Evolutionary conservation across 2,329 filamentous ascomycete species (phyloP).

Genomic region (Calonectria hongkongensis): DNA sequence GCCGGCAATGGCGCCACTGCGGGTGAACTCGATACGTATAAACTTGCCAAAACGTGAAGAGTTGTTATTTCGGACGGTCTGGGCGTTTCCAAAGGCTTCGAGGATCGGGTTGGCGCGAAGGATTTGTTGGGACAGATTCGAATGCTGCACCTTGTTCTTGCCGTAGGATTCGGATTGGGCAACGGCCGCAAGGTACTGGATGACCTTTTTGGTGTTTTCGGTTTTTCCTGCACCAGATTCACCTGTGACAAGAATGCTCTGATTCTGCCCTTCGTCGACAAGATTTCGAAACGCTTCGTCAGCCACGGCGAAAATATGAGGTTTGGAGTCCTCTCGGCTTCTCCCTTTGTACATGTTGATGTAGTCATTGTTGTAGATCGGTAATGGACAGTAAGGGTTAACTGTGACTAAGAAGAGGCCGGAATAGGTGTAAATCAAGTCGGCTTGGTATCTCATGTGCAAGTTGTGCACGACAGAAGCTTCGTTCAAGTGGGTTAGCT

Average conservation of each 20-base stretch:
- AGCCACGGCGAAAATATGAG: slow-evolving; percentile 98
- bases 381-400: slow-evolving; percentile 95
- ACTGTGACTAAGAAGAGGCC: slow-evolving; percentile 97
- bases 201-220: slow-evolving; percentile 99
- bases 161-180: slow-evolving; percentile 86
- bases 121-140: slow-evolving; percentile 96
- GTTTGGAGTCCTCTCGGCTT: slow-evolving; percentile 93
- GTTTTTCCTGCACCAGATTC: slow-evolving; percentile 99
- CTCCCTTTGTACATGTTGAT: slow-evolving; percentile 98
- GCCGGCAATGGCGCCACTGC: slow-evolving; percentile 91
- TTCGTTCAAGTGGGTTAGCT: slow-evolving; percentile 97
- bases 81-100: slow-evolving; percentile 98
- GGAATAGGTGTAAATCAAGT: slow-evolving; percentile 98
- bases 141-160: slow-evolving; percentile 78
- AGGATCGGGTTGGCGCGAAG: slow-evolving; percentile 96
- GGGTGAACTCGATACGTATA: slow-evolving; percentile 95
- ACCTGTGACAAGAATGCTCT: slow-evolving; percentile 97
- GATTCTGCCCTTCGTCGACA: slow-evolving; percentile 95
- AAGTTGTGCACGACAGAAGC: slow-evolving; percentile 98
- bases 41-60: slow-evolving; percentile 99
- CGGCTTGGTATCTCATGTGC: slow-evolving; percentile 94
- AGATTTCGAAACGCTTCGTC: slow-evolving; percentile 97
- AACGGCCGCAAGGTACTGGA: slow-evolving; percentile 97
- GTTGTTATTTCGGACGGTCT: slow-evolving; percentile 98
- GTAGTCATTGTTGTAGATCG: slow-evolving; percentile 97